Percentiles rank a stretch among this genome's conserved stretches.
These are phyloP conservation scores for Leptographium wingfieldii DNA, from an alignment of 2,329 filamentous ascomycete species.

Conservation along the genomic window DNA sequence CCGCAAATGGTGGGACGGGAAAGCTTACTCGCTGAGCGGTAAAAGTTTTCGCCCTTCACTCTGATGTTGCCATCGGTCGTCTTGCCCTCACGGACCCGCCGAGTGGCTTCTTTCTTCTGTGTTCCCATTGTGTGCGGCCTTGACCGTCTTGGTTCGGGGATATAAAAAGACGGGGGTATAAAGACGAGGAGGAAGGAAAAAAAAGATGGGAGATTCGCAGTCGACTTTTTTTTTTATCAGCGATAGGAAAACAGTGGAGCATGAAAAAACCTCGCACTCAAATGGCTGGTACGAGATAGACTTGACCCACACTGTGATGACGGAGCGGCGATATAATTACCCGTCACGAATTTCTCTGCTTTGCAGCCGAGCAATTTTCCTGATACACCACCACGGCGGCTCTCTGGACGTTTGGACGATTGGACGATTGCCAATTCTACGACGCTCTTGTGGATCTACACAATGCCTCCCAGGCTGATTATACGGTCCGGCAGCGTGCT, in stretches of 20 bases:
- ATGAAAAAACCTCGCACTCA: background rate
- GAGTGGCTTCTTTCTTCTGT: slow-evolving; percentile 75
- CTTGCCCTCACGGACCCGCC: slow-evolving; percentile 77
- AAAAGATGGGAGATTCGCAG: slow-evolving; percentile 2
- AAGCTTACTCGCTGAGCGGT: slow-evolving; percentile 38
- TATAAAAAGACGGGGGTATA: background rate
- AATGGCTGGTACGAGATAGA: background rate
- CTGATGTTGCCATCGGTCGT: slow-evolving; percentile 81
- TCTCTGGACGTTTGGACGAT: background rate
- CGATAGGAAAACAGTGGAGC: slow-evolving; percentile 11
- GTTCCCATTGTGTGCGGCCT: slow-evolving; percentile 11
- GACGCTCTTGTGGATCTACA: background rate
- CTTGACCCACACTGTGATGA: background rate
- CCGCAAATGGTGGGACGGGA: background rate
- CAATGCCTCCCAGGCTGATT: slow-evolving; percentile 9
- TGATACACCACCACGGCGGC: background rate
- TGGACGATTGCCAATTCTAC: background rate
- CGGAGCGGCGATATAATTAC: background rate
- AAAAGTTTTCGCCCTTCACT: slow-evolving; percentile 97
- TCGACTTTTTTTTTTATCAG: slow-evolving; percentile 10
- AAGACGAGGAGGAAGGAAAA: slow-evolving; percentile 4
- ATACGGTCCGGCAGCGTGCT: slow-evolving; percentile 6
- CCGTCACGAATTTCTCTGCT: background rate
- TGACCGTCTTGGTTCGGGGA: background rate
- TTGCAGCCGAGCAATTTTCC: background rate